These are phyloP conservation scores for Avicennia marina DNA, from an alignment of 257 asterid genomes.

Conservation along the genomic window DNA sequence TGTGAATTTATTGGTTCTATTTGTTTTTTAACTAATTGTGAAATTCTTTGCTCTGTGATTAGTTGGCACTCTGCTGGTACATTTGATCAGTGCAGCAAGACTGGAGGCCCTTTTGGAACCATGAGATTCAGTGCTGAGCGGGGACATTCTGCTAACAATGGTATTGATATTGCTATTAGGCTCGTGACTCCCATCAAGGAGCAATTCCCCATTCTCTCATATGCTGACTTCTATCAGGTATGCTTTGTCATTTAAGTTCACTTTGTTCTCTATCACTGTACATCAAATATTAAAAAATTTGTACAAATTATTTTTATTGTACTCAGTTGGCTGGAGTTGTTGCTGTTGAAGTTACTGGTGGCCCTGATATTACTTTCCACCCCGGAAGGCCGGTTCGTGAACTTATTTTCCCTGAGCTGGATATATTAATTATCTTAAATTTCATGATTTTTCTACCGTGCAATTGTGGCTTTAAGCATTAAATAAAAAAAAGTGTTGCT, in stretches of 20 bases:
- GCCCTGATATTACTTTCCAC: constrained; percentile 95
- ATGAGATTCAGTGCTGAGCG: constrained; percentile 71
- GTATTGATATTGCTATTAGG: constrained; percentile 70
- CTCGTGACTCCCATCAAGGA: constrained; percentile 76
- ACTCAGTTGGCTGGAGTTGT: constrained; percentile 90
- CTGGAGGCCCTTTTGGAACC: constrained; percentile 98
- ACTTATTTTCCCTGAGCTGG: background rate
- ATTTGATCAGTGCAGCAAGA: constrained; percentile 50
- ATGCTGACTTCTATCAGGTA: constrained; percentile 90
- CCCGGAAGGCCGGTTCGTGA: constrained; percentile 82
- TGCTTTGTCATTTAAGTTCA: background rate
- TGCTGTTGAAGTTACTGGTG: constrained; percentile 94
- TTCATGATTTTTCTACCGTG: no score
- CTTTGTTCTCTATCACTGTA: background rate
- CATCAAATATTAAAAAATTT: background rate
- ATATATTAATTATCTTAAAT: background rate
- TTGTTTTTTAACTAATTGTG: no score
- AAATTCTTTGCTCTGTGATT: constrained; percentile 8
- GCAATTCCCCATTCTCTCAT: constrained; percentile 67
- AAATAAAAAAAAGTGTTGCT: no score
- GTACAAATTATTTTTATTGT: background rate
- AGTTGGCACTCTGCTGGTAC: constrained; percentile 99
- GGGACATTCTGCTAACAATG: constrained; percentile 71
- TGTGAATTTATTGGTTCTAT: no score
- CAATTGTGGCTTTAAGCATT: no score